Conservation (phyloP, 1,139 yeast species). For the Suhomyces bolitotheri region DNA sequence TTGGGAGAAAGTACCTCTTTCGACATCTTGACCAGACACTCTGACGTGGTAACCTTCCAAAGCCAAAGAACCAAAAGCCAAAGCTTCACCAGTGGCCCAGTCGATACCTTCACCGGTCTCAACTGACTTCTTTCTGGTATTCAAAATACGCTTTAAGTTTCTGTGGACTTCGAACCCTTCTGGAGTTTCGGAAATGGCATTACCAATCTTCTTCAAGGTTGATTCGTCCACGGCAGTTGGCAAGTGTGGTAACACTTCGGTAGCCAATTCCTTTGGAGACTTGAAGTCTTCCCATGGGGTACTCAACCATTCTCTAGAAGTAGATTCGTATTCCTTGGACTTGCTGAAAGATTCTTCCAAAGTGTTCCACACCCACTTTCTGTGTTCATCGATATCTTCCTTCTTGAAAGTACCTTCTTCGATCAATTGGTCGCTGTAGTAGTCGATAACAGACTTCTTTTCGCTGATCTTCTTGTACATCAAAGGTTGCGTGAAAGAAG, state of each 20-base stretch:
- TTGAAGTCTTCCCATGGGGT: constrained; percentile 99
- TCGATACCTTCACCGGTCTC: constrained; percentile 93
- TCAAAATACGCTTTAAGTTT: constrained; percentile 92
- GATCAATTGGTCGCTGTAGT: constrained; percentile 76
- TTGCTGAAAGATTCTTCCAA: constrained; percentile 87
- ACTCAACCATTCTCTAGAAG: constrained; percentile 96
- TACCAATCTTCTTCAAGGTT: constrained; percentile 76
- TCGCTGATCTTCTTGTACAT: constrained; percentile 91
- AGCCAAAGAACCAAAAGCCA: constrained; percentile 91
- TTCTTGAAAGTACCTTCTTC: constrained; percentile 85
- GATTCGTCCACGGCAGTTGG: constrained; percentile 88
- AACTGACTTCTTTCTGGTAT: constrained; percentile 80
- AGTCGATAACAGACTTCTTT: constrained; percentile 85
- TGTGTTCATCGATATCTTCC: constrained; percentile 93
- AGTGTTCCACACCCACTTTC: constrained; percentile 95
- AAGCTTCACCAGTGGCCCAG: constrained; percentile 99
- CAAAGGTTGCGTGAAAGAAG: constrained; percentile 95
- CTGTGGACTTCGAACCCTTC: constrained; percentile 88
- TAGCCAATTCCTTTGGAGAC: constrained; percentile 95
- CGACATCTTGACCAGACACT: constrained; percentile 99
- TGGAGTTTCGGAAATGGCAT: constrained; percentile 79
- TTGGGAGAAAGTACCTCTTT: constrained; percentile 99
- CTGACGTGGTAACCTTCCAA: constrained; percentile 96
- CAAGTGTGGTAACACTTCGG: constrained; percentile 91
- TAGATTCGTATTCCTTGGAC: constrained; percentile 88